A percentile compares a stretch with the other conserved stretches of the same genome.
Conservation (phyloP, 345 rosid genomes). For the Camelina hispida region DNA sequence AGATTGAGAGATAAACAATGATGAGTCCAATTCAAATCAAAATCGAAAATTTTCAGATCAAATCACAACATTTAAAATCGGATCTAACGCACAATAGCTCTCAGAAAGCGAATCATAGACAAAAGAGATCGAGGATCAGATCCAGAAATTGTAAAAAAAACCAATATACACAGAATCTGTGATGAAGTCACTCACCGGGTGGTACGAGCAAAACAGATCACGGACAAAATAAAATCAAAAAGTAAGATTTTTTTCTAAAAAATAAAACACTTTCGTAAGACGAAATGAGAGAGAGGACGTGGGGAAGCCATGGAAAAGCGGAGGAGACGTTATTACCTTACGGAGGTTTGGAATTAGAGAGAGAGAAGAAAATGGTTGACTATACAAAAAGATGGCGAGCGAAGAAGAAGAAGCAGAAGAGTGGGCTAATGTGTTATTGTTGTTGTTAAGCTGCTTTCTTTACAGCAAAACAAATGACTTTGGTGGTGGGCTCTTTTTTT, state of each 20-base stretch:
- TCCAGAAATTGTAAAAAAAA: not conserved
- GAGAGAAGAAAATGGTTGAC: constrained; percentile 32
- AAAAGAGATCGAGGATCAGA: constrained; percentile 6
- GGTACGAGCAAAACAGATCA: constrained; percentile 25
- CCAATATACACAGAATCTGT: not conserved
- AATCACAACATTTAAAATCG: constrained; percentile 11
- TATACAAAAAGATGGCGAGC: not conserved
- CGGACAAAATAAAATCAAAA: constrained; percentile 6
- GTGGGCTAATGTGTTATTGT: not conserved
- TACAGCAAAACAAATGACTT: constrained; percentile 25
- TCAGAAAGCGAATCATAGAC: constrained; percentile 7
- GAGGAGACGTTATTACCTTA: constrained; percentile 41
- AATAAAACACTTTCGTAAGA: not conserved
- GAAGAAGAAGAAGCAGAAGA: constrained; percentile 26
- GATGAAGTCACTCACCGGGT: constrained; percentile 9
- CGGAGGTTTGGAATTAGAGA: constrained; percentile 24
- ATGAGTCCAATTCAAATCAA: not conserved
- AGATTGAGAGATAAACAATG: not conserved
- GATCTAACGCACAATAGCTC: constrained; percentile 4
- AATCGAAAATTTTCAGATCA: constrained; percentile 11
- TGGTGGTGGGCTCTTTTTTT: constrained; percentile 4
- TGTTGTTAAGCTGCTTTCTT: constrained; percentile 1
- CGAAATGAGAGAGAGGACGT: constrained; percentile 3
- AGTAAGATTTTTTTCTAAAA: not conserved
- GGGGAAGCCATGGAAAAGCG: constrained; percentile 39